These are phyloP conservation scores for Berkeleyomyces rouxiae DNA, from an alignment of 2,329 filamentous ascomycete genomes.

Conservation along the genomic window DNA sequence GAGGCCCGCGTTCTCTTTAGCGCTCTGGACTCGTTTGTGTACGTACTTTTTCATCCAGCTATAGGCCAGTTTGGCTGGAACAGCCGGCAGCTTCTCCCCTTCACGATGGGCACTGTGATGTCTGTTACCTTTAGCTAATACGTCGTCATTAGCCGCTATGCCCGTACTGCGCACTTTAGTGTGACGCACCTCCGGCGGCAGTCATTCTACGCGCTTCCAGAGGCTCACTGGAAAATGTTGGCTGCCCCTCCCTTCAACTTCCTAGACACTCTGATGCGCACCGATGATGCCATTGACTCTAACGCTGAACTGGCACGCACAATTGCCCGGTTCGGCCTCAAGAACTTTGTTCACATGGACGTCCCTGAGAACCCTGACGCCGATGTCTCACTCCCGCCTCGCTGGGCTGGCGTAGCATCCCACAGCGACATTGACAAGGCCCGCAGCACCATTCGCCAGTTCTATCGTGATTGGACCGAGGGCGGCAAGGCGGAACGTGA, in stretches of 20 bases:
- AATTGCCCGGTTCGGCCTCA: constrained; percentile 55
- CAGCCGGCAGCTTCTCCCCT: too few relatives aligned
- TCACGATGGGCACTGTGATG: too few relatives aligned
- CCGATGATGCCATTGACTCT: constrained; percentile 75
- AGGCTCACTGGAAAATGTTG: constrained; percentile 68
- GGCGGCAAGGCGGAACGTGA: constrained; percentile 59
- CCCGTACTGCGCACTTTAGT: constrained; percentile 71
- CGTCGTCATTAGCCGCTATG: constrained; percentile 50
- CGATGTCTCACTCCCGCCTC: constrained; percentile 33
- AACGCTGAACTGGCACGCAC: constrained; percentile 71
- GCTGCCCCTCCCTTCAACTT: constrained; percentile 69
- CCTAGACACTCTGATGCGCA: constrained; percentile 56
- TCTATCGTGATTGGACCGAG: constrained; percentile 85
- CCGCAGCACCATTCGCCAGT: constrained; percentile 77
- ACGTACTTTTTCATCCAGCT: constrained; percentile 21
- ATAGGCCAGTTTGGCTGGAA: too few relatives aligned
- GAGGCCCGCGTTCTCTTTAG: constrained; percentile 67
- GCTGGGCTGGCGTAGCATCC: constrained; percentile 57
- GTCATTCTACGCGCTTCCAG: constrained; percentile 81
- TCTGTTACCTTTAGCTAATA: background rate
- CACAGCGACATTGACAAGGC: constrained; percentile 74
- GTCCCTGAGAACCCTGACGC: constrained; percentile 17
- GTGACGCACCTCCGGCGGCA: constrained; percentile 80
- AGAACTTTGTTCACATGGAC: constrained; percentile 34
- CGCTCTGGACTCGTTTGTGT: constrained; percentile 82